Evolutionary conservation across 2,329 filamentous ascomycete species (phyloP), one percentile per base, ranked within the genome.

Genomic region (Tympanopsis confertula): DNA sequence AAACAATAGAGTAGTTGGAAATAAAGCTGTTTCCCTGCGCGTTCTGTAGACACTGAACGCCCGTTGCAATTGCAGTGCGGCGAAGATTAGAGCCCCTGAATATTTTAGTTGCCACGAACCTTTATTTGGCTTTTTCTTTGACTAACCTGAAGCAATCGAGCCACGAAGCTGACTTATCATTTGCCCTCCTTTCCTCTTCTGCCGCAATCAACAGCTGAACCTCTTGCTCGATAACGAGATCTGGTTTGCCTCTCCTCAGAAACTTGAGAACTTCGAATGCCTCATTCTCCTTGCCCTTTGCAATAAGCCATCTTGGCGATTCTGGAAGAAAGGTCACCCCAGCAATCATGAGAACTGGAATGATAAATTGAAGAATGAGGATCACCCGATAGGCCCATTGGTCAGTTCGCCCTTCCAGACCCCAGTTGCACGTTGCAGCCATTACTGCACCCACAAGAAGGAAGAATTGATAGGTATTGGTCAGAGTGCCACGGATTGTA

Each of bases 321-420:
- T 36, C 35, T 5, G 35, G 35, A 4, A 18, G n/a, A 3, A 36
- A 3, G 35, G 22, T 46, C 0, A 61, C 48, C 24, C 55, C 56
- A 1, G 59, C 58, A 0, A 63, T 60, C 12, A 68, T 42, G 33
- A 54, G 59, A 18, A 65, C 59, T 0, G 66, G 45, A 14, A 44
- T 40, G 10, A 40, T 39, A 33, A 45, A 39, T 37, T 47, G 45
- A 28, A 45, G 19, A 22, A 45, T 36, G 12, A 46, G 42, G 5
- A 42, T 40, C 14, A 40, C 39, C n/a, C 42, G 38, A 22, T 46
- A 46, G 4, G 42, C 38, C 41, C 43, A 45, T 35, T 46, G 42
- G 18, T 43, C 41, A 2, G 29, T 41, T 5, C 41, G 38, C n/a
- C 30, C 32, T 24, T 42, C 24, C 15, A 41, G 38, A 18, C 38